These are phyloP conservation scores for Rhynchosporium agropyri DNA, from an alignment of 2,329 filamentous ascomycete species.

Conservation along the genomic window DNA sequence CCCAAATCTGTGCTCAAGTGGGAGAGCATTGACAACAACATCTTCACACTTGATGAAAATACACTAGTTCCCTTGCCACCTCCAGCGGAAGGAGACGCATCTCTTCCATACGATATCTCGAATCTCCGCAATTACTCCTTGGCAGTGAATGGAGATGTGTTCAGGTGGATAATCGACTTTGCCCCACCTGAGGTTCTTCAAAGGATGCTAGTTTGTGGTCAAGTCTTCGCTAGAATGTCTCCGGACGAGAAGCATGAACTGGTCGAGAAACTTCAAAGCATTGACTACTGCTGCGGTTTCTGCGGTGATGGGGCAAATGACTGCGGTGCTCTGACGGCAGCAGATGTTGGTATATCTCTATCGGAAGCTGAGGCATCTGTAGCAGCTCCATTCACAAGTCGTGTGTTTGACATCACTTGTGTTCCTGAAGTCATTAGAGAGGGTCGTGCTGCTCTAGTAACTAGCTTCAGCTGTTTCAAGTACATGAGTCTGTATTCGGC, in stretches of 20 bases:
- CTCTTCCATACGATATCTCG: constrained; percentile 80
- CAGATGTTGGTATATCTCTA: constrained; percentile 94
- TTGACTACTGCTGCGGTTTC: constrained; percentile 94
- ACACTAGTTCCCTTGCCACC: constrained; percentile 76
- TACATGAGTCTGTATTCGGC: constrained; percentile 99
- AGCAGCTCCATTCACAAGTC: constrained; percentile 95
- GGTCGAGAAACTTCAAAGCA: constrained; percentile 93
- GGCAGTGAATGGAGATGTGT: constrained; percentile 89
- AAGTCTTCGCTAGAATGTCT: constrained; percentile 97
- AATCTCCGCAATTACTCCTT: constrained; percentile 85
- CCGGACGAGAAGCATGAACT: constrained; percentile 98
- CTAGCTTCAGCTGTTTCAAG: constrained; percentile 99
- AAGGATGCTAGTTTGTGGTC: constrained; percentile 83
- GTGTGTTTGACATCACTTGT: constrained; percentile 94
- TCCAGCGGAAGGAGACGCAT: constrained; percentile 74
- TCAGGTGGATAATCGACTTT: constrained; percentile 94
- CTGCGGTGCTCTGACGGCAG: constrained; percentile 93
- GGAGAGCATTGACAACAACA: constrained; percentile 92
- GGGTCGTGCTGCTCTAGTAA: constrained; percentile 92
- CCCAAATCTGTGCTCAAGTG: constrained; percentile 75
- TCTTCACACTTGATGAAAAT: constrained; percentile 75
- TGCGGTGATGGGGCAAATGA: constrained; percentile 98
- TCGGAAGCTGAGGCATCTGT: constrained; percentile 98
- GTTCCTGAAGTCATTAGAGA: constrained; percentile 92
- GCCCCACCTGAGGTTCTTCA: constrained; percentile 78